These are phyloP conservation scores for Saposhnikovia divaricata DNA, from an alignment of 129 eudicot species.

Conservation along the genomic window DNA sequence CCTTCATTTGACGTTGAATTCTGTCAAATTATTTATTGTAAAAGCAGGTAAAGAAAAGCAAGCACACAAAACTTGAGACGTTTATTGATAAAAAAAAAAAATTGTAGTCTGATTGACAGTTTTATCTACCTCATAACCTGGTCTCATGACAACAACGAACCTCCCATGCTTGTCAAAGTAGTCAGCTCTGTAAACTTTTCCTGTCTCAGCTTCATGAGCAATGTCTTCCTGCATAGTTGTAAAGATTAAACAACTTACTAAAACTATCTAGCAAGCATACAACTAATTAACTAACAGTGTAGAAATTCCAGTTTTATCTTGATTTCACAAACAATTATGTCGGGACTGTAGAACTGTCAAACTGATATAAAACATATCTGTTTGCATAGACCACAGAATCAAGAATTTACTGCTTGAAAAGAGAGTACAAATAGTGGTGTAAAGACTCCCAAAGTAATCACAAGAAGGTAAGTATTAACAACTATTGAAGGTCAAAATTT, in stretches of 20 bases:
- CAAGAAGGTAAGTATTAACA: background rate
- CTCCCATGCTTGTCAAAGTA: constrained; percentile 24
- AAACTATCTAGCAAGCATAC: background rate
- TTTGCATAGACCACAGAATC: background rate
- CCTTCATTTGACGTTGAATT: too few relatives aligned
- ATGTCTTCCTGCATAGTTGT: constrained; percentile 23
- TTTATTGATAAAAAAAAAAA: background rate
- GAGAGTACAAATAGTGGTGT: background rate
- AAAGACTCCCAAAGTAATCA: background rate
- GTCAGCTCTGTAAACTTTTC: constrained; percentile 26
- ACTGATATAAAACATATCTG: background rate
- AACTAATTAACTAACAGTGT: background rate
- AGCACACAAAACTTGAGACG: background rate
- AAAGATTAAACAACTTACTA: background rate
- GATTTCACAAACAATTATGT: background rate
- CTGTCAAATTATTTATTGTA: background rate
- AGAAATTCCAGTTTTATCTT: background rate
- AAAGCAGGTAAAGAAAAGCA: background rate
- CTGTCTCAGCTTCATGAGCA: constrained; percentile 31
- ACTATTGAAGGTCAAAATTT: background rate
- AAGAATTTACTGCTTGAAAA: background rate
- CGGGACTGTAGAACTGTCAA: background rate
- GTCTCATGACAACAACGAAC: constrained; percentile 31
- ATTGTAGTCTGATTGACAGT: background rate
- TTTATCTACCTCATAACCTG: constrained; percentile 24